These are phyloP conservation scores for Leptodermis oblonga DNA, from an alignment of 257 asterid genomes.

Conservation along the genomic window DNA sequence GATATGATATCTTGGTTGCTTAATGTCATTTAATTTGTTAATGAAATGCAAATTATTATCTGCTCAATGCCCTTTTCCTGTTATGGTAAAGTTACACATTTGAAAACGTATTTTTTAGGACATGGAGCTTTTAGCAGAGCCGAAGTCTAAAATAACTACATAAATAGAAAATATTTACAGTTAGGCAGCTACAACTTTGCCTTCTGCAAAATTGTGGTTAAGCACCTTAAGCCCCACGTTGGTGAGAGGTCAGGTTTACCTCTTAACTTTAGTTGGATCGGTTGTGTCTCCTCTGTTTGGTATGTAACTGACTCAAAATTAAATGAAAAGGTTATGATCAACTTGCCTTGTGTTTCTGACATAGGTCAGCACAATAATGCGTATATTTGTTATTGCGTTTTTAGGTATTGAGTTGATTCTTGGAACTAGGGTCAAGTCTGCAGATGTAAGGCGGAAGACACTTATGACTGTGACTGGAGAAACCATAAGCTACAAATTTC, in stretches of 20 bases:
- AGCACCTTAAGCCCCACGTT: not conserved
- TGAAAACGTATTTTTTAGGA: not conserved
- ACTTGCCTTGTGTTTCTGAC: not conserved
- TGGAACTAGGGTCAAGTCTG: slow-evolving; percentile 80
- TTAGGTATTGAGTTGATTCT: slow-evolving; percentile 83
- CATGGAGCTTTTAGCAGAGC: not conserved
- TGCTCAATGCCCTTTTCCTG: no score
- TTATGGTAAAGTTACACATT: no score
- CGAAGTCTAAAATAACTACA: not conserved
- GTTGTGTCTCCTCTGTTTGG: not conserved
- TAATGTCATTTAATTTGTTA: not conserved
- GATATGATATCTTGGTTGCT: not conserved
- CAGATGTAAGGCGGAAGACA: slow-evolving; percentile 79
- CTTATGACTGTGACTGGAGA: slow-evolving; percentile 74
- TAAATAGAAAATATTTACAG: no score
- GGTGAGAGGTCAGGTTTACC: not conserved
- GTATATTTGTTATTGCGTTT: slow-evolving; percentile 8
- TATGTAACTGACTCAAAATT: not conserved
- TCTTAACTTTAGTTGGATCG: no score
- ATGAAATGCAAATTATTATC: not conserved
- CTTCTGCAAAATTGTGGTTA: no score
- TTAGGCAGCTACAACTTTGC: no score
- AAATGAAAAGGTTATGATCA: not conserved
- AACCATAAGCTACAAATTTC: slow-evolving; percentile 83
- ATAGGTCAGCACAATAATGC: not conserved